Percentiles rank a stretch among this genome's conserved stretches.
These are phyloP conservation scores for Dendrobium nobile DNA, from an alignment of 106 monocot species.

Conservation along the genomic window DNA sequence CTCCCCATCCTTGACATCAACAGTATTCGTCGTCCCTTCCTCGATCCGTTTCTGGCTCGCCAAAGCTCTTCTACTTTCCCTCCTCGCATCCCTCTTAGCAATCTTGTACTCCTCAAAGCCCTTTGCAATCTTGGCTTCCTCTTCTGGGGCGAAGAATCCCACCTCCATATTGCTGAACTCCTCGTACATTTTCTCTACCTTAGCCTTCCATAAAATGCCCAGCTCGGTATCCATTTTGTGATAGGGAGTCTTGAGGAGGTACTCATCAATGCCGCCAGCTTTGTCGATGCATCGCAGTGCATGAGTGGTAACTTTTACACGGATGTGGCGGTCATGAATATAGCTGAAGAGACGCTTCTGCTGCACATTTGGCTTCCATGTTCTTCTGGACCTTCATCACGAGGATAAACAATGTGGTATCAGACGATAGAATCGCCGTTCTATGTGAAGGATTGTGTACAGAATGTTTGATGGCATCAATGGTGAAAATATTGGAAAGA, in stretches of 20 bases:
- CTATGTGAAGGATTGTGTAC: neutral
- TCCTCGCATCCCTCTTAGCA: slow-evolving; percentile 35
- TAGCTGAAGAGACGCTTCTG: slow-evolving; percentile 92
- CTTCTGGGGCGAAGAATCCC: slow-evolving; percentile 58
- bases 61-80: slow-evolving; percentile 25
- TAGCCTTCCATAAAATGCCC: slow-evolving; percentile 83
- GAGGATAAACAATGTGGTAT: neutral
- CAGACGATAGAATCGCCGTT: neutral
- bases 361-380: slow-evolving; percentile 98
- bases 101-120: slow-evolving; percentile 41
- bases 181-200: slow-evolving; percentile 73
- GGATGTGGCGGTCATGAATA: slow-evolving; percentile 71
- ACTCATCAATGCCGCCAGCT: slow-evolving; percentile 95
- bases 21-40: neutral
- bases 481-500: neutral
- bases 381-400: slow-evolving; percentile 44
- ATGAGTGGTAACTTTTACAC: slow-evolving; percentile 80
- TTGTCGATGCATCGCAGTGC: slow-evolving; percentile 91
- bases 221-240: slow-evolving; percentile 78
- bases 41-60: slow-evolving; percentile 18
- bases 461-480: neutral
- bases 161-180: slow-evolving; percentile 63
- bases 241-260: slow-evolving; percentile 85
- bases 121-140: slow-evolving; percentile 55
- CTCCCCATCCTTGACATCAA: slow-evolving; percentile 6